phyloP scores from a whole-genome alignment of 495 filamentous ascomycete genomes.

The Lentithecium fluviatile region DNA sequence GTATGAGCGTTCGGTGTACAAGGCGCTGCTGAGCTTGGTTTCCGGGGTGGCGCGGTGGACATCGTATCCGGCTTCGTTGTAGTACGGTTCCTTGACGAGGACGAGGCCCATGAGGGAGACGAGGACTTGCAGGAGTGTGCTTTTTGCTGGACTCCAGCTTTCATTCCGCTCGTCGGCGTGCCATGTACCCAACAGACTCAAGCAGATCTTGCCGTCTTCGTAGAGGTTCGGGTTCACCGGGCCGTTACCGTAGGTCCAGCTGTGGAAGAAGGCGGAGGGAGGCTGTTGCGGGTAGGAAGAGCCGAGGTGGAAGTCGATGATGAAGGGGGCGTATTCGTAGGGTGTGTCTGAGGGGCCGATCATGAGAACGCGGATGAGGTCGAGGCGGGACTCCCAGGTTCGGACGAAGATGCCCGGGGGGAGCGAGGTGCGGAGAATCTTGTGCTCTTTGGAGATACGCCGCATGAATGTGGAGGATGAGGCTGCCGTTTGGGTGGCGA shows the following conservation, averaged over 20 bases:
- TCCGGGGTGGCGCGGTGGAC: slow-evolving; percentile 47
- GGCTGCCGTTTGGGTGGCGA: slow-evolving; percentile 29
- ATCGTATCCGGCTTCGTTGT: slow-evolving; percentile 63
- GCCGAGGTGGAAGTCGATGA: slow-evolving; percentile 57
- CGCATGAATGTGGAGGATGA: slow-evolving; percentile 41
- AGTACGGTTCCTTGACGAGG: slow-evolving; percentile 59
- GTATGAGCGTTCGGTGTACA: slow-evolving; percentile 58
- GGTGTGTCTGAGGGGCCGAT: slow-evolving; percentile 60
- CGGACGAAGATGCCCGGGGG: slow-evolving; percentile 58
- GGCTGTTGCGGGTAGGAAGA: slow-evolving; percentile 50
- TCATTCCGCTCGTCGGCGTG: slow-evolving; percentile 52
- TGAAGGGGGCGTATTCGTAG: slow-evolving; percentile 61
- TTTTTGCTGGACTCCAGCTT: slow-evolving; percentile 52
- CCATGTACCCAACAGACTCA: slow-evolving; percentile 63
- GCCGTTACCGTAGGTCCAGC: slow-evolving; percentile 53
- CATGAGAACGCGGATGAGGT: slow-evolving; percentile 59
- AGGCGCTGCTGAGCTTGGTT: slow-evolving; percentile 47
- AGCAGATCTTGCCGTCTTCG: slow-evolving; percentile 61
- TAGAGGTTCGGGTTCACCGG: slow-evolving; percentile 64
- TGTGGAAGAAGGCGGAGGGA: slow-evolving; percentile 57
- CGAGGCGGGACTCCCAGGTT: slow-evolving; percentile 59
- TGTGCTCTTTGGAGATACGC: slow-evolving; percentile 56
- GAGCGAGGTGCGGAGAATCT: slow-evolving; percentile 55
- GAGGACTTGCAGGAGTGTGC: slow-evolving; percentile 58
- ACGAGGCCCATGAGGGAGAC: slow-evolving; percentile 62